Evolutionary conservation across 306 rosid genomes (phyloP).

Genomic region (Sechiopsis laciniata): DNA sequence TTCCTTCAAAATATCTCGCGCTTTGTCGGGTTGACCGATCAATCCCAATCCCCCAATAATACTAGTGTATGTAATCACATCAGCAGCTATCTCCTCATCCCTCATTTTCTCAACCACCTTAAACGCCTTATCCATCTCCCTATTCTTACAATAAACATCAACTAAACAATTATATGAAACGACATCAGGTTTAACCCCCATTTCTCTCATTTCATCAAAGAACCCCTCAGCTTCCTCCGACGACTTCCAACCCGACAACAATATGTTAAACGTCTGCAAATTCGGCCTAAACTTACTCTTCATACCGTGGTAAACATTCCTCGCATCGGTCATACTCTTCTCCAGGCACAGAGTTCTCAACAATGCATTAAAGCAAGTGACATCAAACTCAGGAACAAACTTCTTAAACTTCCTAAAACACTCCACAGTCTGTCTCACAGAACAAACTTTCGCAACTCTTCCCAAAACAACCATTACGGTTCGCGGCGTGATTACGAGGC

Average conservation of each 20-base stretch:
- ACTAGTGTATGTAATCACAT: slow-evolving; percentile 70
- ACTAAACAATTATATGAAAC: slow-evolving; percentile 72
- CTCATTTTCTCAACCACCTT: slow-evolving; percentile 69
- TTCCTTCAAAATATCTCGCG: slow-evolving; percentile 65
- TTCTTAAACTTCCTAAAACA: slow-evolving; percentile 64
- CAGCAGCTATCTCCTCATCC: slow-evolving; percentile 42
- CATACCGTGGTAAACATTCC: slow-evolving; percentile 78
- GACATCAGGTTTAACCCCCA: slow-evolving; percentile 70
- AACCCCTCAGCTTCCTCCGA: slow-evolving; percentile 74
- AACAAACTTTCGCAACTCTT: slow-evolving; percentile 71
- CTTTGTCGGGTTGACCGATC: slow-evolving; percentile 81
- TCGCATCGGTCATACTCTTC: slow-evolving; percentile 87
- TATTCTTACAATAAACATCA: slow-evolving; percentile 72
- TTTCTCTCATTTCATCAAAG: slow-evolving; percentile 67
- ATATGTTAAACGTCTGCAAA: slow-evolving; percentile 73
- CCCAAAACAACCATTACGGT: slow-evolving; percentile 74
- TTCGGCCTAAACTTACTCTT: slow-evolving; percentile 58
- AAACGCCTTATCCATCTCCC: slow-evolving; percentile 60
- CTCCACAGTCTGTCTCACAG: slow-evolving; percentile 74
- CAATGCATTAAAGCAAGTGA: slow-evolving; percentile 59
- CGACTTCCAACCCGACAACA: slow-evolving; percentile 83
- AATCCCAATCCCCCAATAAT: slow-evolving; percentile 81
- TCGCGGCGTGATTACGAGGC: slow-evolving; percentile 41
- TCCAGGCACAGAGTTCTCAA: slow-evolving; percentile 82
- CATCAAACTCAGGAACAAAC: slow-evolving; percentile 52